Base-by-base conservation (phyloP, 1,139 yeast species). In the Chernovozyma sophiae-reginae region DNA sequence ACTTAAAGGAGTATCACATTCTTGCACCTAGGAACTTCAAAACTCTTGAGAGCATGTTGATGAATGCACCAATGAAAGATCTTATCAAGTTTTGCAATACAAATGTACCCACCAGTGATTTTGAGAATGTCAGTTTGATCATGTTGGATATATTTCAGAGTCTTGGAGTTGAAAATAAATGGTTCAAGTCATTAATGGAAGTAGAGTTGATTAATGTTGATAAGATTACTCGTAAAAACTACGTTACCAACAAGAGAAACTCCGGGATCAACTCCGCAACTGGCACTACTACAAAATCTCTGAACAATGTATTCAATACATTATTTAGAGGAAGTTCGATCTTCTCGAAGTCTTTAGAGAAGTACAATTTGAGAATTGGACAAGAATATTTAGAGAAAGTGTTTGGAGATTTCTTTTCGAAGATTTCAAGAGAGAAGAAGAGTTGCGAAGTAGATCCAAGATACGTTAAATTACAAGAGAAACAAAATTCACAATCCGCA, bases 271-370 rank as follows among this genome's bases (percentile, higher is more conserved):
- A 39, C 11, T 16, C 36, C 8, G 38, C 39, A n/a, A 28, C 36
- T 8, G 12, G 10, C 29, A 15, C 36, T 14, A 29, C 43, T 14
- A 39, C 52, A 20, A 45, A 53, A 8, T 59, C 63, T 2, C 52
- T 56, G 33, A 70, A 62, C 39, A 72, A 77, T 49, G 74, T 78
- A 2, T 77, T 78, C 55, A 85, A 85, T 48, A 80, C 95, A 0
- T 58, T 92, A 16, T 90, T 92, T 53, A 68, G 97, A 47, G 96
- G 97, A 0, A 84, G 86, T 39, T 81, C 95, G 1, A 69, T 89
- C 8, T 70, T 90, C 43, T 81, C 96, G 0, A 86, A 86, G 53
- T 74, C 95, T 0, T 57, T 90, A 36, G 97, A 92, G 49, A 71
- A 77, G 44, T 87, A 81, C 54, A 83, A 85, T 55, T 69, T 82